Evolutionary conservation across 768 basidiomycete genomes (phyloP).

Genomic region (Calocybe cyanea): DNA sequence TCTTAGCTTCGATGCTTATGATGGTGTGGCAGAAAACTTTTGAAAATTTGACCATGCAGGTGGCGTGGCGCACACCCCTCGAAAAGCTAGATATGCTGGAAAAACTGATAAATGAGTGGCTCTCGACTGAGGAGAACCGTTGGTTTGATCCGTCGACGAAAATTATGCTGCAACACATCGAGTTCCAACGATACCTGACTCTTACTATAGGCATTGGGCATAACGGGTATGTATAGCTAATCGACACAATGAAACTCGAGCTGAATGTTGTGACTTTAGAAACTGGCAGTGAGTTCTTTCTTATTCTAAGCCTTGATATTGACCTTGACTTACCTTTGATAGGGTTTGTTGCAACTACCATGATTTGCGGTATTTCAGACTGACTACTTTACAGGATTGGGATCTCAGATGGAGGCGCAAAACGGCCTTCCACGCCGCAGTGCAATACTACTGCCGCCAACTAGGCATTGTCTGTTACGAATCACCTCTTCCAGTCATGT

Average conservation of each 20-base stretch:
- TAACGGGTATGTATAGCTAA: slow-evolving; percentile 36
- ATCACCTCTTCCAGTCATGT: slow-evolving; percentile 59
- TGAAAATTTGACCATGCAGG: slow-evolving; percentile 64
- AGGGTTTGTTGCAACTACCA: slow-evolving; percentile 9
- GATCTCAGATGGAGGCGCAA: slow-evolving; percentile 53
- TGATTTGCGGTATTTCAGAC: too few relatives aligned
- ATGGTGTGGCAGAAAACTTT: slow-evolving; percentile 51
- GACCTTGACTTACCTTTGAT: not conserved
- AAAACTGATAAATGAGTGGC: slow-evolving; percentile 66
- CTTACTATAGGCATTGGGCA: slow-evolving; percentile 63
- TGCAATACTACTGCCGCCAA: slow-evolving; percentile 66
- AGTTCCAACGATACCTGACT: slow-evolving; percentile 62
- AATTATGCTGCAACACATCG: slow-evolving; percentile 59
- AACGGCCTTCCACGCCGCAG: slow-evolving; percentile 79
- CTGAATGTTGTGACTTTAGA: slow-evolving; percentile 3
- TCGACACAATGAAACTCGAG: not conserved
- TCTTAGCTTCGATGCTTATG: not conserved
- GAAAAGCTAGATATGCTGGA: slow-evolving; percentile 71
- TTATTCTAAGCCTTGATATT: not conserved
- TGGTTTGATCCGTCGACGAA: slow-evolving; percentile 73
- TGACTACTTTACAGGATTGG: slow-evolving; percentile 41
- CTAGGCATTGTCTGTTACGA: slow-evolving; percentile 62
- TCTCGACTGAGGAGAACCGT: slow-evolving; percentile 73
- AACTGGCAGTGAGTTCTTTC: slow-evolving; percentile 20
- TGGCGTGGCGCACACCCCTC: slow-evolving; percentile 73